Percentiles rank a stretch among this genome's conserved stretches.
These are phyloP conservation scores for Dalbergia oliveri DNA, from an alignment of 306 rosid genomes.

Conservation along the genomic window DNA sequence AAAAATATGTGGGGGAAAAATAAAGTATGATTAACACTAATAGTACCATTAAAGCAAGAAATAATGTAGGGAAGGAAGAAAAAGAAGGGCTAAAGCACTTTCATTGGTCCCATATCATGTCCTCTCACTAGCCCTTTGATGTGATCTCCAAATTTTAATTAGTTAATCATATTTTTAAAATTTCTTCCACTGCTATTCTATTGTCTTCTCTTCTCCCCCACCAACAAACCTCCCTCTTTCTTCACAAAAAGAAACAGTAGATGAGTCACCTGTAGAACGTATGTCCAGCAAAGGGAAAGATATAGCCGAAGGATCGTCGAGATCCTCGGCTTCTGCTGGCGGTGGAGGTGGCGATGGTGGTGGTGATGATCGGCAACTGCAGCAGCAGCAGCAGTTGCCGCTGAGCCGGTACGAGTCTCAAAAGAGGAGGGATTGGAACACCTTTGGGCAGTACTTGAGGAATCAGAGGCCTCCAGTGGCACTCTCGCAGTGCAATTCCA, in stretches of 20 bases:
- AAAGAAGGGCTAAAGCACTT: slow-evolving; percentile 64
- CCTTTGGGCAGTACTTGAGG: slow-evolving; percentile 89
- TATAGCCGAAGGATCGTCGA: slow-evolving; percentile 58
- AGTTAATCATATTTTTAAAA: neutral
- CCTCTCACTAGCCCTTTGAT: slow-evolving; percentile 60
- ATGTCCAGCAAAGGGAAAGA: slow-evolving; percentile 65
- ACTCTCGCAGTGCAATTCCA: slow-evolving; percentile 78
- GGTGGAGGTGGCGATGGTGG: neutral
- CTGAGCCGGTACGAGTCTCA: slow-evolving; percentile 85
- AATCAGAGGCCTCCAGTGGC: slow-evolving; percentile 85
- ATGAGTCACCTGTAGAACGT: slow-evolving; percentile 45
- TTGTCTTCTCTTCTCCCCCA: slow-evolving; percentile 47
- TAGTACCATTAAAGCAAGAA: slow-evolving; percentile 68
- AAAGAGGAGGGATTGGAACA: slow-evolving; percentile 89
- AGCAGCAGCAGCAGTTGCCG: slow-evolving; percentile 45
- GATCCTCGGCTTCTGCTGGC: slow-evolving; percentile 21
- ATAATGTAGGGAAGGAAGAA: slow-evolving; percentile 60
- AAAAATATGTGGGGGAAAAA: slow-evolving; percentile 19
- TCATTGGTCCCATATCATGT: slow-evolving; percentile 64
- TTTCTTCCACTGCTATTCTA: slow-evolving; percentile 49
- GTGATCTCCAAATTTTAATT: slow-evolving; percentile 49
- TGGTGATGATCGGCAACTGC: neutral
- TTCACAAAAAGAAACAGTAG: slow-evolving; percentile 45
- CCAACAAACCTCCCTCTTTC: slow-evolving; percentile 44
- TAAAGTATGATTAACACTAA: slow-evolving; percentile 61